These are phyloP conservation scores for Fraxinus latifolia DNA, from an alignment of 305 asterid genomes.

Conservation along the genomic window DNA sequence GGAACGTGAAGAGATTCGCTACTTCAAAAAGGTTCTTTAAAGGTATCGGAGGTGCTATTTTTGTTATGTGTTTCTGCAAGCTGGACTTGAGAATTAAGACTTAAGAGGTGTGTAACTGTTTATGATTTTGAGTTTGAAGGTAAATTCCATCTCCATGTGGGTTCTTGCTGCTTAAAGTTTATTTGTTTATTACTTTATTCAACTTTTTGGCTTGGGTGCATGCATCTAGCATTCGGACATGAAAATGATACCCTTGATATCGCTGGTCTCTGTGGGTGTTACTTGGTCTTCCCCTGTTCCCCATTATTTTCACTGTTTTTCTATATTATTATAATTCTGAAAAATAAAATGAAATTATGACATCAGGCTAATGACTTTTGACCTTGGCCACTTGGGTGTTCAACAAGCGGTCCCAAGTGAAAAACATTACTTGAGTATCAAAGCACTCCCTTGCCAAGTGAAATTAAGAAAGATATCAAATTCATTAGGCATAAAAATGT, in stretches of 20 bases:
- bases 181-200: not conserved
- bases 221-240: not conserved
- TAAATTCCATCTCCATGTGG: not conserved
- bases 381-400: not conserved
- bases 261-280: not conserved
- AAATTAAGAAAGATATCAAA: not conserved
- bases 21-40: not conserved
- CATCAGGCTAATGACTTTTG: not conserved
- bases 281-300: not conserved
- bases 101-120: not conserved
- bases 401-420: not conserved
- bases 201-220: not conserved
- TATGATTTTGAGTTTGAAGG: not conserved
- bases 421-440: not conserved
- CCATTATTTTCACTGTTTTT: not conserved
- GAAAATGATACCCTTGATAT: not conserved
- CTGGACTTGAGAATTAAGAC: not conserved
- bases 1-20: not conserved
- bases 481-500: not conserved
- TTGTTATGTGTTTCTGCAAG: not conserved
- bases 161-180: not conserved
- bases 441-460: not conserved
- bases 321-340: not conserved
- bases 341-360: not conserved
- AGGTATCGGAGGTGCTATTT: not conserved